Evolutionary conservation across 1,284 basidiomycete species (phyloP).

Genomic region (Boletus semigastroideus): DNA sequence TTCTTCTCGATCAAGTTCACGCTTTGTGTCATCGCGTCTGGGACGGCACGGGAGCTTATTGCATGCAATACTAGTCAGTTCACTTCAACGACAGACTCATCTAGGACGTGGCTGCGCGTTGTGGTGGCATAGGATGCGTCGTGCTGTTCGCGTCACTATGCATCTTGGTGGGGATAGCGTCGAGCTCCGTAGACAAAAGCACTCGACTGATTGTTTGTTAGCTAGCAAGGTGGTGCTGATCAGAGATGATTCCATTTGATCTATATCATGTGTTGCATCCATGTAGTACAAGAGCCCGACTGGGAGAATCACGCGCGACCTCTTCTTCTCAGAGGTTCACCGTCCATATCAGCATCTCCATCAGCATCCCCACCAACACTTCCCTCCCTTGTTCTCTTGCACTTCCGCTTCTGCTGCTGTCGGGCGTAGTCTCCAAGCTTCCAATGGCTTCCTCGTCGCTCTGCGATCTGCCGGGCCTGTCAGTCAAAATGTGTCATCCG

Average conservation of each 20-base stretch:
- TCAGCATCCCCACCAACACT: neutral
- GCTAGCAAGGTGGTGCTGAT: neutral
- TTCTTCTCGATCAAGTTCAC: slow-evolving; percentile 60
- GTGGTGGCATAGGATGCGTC: slow-evolving; percentile 56
- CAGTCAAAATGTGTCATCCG: neutral
- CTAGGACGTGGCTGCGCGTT: slow-evolving; percentile 41
- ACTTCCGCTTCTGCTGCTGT: slow-evolving; percentile 16
- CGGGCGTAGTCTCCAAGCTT: slow-evolving; percentile 28
- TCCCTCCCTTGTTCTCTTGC: slow-evolving; percentile 16
- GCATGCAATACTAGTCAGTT: too few relatives aligned
- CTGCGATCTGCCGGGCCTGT: slow-evolving; percentile 16
- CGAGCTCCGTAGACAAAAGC: neutral
- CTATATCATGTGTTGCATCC: too few relatives aligned
- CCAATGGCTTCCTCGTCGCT: slow-evolving; percentile 27
- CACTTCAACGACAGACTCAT: too few relatives aligned
- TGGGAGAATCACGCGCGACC: slow-evolving; percentile 12
- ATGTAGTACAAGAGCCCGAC: neutral
- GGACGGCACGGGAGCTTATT: too few relatives aligned
- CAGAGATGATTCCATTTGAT: neutral
- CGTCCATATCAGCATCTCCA: neutral
- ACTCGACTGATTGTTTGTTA: neutral
- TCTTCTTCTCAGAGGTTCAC: slow-evolving; percentile 17
- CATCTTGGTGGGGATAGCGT: slow-evolving; percentile 43
- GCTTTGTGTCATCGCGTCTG: too few relatives aligned
- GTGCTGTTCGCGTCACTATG: slow-evolving; percentile 40